Evolutionary conservation across 805 yeast species (phyloP).

Genomic region (Hanseniaspora guilliermondii): DNA sequence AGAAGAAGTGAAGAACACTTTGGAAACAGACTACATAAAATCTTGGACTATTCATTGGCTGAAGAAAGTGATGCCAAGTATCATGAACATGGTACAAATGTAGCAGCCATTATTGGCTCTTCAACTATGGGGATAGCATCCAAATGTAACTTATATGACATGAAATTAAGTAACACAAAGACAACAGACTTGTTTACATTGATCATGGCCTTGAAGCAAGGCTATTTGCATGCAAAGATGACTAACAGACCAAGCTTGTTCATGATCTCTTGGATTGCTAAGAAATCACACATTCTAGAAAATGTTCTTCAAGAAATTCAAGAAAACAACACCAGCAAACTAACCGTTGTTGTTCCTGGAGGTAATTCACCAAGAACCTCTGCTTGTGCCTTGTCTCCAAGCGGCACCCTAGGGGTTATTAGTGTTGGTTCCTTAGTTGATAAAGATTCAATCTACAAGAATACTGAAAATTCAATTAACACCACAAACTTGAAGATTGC

Average conservation of each 20-base stretch:
- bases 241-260: slow-evolving; percentile 31
- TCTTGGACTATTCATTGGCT: slow-evolving; percentile 36
- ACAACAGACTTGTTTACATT: slow-evolving; percentile 28
- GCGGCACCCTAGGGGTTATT: slow-evolving; percentile 26
- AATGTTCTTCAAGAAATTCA: slow-evolving; percentile 33
- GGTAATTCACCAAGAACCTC: slow-evolving; percentile 33
- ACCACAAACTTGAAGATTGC: background rate
- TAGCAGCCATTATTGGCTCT: slow-evolving; percentile 44
- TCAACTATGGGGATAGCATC: slow-evolving; percentile 43
- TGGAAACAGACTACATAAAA: slow-evolving; percentile 31
- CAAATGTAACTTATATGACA: slow-evolving; percentile 32
- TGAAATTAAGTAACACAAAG: slow-evolving; percentile 33
- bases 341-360: slow-evolving; percentile 39
- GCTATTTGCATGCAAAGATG: slow-evolving; percentile 21
- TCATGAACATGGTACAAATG: slow-evolving; percentile 40
- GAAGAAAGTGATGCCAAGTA: slow-evolving; percentile 26
- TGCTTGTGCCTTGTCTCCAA: slow-evolving; percentile 39
- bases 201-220: slow-evolving; percentile 26
- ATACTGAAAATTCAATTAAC: background rate
- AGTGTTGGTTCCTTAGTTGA: background rate
- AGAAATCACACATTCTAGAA: slow-evolving; percentile 32
- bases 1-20: slow-evolving; percentile 33
- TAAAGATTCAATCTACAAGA: background rate
- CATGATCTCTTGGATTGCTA: slow-evolving; percentile 30
- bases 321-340: slow-evolving; percentile 28